phyloP scores from a whole-genome alignment of 352 stramenopile species.

The Phytophthora boehmeriae region DNA sequence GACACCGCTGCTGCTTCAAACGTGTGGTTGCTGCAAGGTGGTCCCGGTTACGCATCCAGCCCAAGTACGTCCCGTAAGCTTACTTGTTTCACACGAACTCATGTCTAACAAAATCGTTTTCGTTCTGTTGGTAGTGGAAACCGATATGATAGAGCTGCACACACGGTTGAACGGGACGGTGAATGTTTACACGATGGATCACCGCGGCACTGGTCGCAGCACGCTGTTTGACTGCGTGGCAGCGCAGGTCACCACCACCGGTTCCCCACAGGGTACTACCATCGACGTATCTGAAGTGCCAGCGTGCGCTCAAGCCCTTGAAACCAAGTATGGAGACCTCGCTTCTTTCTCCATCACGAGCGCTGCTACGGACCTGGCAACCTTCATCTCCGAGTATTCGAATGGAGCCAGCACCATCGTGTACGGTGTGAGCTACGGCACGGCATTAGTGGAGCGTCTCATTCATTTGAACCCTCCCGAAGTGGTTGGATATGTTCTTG shows the following conservation, averaged over 20 bases:
- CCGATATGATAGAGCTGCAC: conserved; percentile 24
- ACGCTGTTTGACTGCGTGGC: conserved; percentile 46
- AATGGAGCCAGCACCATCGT: too few relatives aligned
- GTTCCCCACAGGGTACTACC: conserved; percentile 27
- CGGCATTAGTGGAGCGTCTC: too few relatives aligned
- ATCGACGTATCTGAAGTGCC: too few relatives aligned
- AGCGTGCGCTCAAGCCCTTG: too few relatives aligned
- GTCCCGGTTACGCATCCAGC: conserved; percentile 26
- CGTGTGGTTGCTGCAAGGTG: conserved; percentile 42
- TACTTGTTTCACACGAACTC: neutral
- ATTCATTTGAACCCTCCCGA: too few relatives aligned
- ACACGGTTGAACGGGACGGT: conserved; percentile 14
- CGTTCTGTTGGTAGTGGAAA: conserved; percentile 20
- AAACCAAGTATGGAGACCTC: too few relatives aligned
- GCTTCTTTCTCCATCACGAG: too few relatives aligned
- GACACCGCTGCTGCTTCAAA: neutral
- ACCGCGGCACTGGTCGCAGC: conserved; percentile 56
- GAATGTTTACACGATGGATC: conserved; percentile 59
- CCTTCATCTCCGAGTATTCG: too few relatives aligned
- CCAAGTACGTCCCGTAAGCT: neutral
- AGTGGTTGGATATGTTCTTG: too few relatives aligned
- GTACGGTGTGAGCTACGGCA: too few relatives aligned
- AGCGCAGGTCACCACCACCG: conserved; percentile 31
- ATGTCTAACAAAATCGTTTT: neutral
- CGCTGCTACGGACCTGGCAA: too few relatives aligned